phyloP scores from a whole-genome alignment of 169 alveolate genomes.

The Plasmodium chabaudi region DNA sequence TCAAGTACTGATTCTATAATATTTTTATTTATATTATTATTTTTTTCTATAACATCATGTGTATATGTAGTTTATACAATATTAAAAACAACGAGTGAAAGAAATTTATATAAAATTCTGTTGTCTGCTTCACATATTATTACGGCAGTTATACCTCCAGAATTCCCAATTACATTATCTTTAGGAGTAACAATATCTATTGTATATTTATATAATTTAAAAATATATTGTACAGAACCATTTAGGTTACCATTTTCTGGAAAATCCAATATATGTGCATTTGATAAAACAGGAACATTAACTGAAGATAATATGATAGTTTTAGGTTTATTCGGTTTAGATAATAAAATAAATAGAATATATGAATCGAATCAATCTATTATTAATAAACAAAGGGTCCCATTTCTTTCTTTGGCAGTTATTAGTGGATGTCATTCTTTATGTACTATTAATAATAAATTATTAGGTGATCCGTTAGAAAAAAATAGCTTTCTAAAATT shows the following conservation, averaged over 20 bases:
- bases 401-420: constrained; percentile 89
- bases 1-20: constrained; percentile 94
- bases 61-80: constrained; percentile 90
- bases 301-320: constrained; percentile 93
- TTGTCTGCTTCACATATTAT: constrained; percentile 96
- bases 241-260: constrained; percentile 98
- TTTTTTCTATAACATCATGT: constrained; percentile 95
- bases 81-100: constrained; percentile 69
- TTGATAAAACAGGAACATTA: constrained; percentile 99
- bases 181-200: constrained; percentile 97
- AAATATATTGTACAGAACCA: constrained; percentile 98
- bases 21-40: constrained; percentile 92
- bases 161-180: constrained; percentile 98
- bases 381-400: constrained; percentile 67
- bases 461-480: constrained; percentile 98
- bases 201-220: constrained; percentile 90
- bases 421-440: constrained; percentile 97
- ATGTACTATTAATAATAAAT: constrained; percentile 86
- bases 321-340: constrained; percentile 85
- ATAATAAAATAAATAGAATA: constrained; percentile 10
- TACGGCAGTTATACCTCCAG: constrained; percentile 99
- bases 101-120: constrained; percentile 89
- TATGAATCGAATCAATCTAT: constrained; percentile 31
- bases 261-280: constrained; percentile 91
- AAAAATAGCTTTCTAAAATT: constrained; percentile 89